Evolutionary conservation across 1,284 basidiomycete species (phyloP), one percentile per base, ranked within the genome.

Genomic region (Chalciporus piperatoides): DNA sequence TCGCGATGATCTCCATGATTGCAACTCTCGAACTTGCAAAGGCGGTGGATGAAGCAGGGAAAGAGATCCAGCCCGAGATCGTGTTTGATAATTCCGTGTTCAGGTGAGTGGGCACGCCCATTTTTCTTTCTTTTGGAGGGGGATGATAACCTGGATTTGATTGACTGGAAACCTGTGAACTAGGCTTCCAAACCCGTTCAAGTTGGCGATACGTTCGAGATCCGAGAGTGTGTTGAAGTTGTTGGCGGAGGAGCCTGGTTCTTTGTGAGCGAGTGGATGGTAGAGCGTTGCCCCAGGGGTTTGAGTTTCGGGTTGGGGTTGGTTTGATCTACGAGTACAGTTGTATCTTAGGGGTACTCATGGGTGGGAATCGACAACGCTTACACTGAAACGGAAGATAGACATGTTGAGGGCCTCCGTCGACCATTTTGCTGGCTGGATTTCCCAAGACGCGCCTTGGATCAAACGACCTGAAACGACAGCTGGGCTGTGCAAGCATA

Each of bases 1-100:
- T 81, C 9, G 58, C 80, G 12, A 68, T 79, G 15, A 70, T 71
- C 8, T 71, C 68, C 9, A 74, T 78, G 66, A 65, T 82, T 2
- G 76, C 81, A 0, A 77, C 76, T 17, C 64, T 82, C 28, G 67
- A 79, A 51, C 74, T 82, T 12, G 60, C 66, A 33, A 81, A 78
- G 60, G 64, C 75, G 8, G 60, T 72, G 17, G 76, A 81, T 49
- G 76, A 75, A 15, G 58, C 65, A 15, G 79, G 78, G 11, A 64
- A 67, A 2, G 60, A 67, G 9, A 55, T 77, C 9, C 77, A 80
- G 48, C 78, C 76, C 11, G 63, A 68, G 41, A 60, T 75, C 7
- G 61, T 69, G n/a, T 79, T 72, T 53, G 68, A 79, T 12, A 78
- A 80, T 52, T 63, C 76, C 8, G 68, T 79, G 33, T 80, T 80